A percentile compares a stretch with the other conserved stretches of the same genome.
These are phyloP conservation scores for Trametes coccinea DNA, from an alignment of 768 basidiomycete genomes.

Conservation along the genomic window DNA sequence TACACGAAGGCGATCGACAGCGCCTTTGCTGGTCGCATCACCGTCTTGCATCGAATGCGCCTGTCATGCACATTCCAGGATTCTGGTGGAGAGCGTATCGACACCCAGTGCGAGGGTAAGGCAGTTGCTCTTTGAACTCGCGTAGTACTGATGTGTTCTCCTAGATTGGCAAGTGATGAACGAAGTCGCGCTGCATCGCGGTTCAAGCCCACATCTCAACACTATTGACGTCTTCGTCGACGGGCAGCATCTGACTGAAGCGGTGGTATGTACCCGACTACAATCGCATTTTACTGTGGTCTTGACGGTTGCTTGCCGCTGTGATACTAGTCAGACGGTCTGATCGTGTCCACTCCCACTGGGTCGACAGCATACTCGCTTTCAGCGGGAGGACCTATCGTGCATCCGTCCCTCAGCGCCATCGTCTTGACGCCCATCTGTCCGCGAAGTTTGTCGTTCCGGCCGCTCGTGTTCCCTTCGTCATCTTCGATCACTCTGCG, in stretches of 20 bases:
- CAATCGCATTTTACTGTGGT: not conserved
- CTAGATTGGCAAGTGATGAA: constrained; percentile 97
- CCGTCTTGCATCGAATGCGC: constrained; percentile 87
- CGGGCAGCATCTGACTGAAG: constrained; percentile 93
- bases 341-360: constrained; percentile 94
- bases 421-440: constrained; percentile 95
- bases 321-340: constrained; percentile 78
- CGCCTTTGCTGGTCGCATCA: constrained; percentile 77
- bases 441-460: constrained; percentile 87
- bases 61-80: constrained; percentile 79
- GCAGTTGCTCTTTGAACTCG: not conserved
- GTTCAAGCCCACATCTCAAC: constrained; percentile 87
- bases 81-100: constrained; percentile 55
- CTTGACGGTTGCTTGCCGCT: not conserved
- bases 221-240: constrained; percentile 94
- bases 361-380: constrained; percentile 96
- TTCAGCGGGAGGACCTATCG: constrained; percentile 94
- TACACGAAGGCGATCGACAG: constrained; percentile 78
- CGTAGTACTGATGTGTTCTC: not conserved
- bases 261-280: constrained; percentile 65
- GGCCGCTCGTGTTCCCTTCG: constrained; percentile 87
- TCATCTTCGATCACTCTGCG: constrained; percentile 74
- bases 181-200: constrained; percentile 90
- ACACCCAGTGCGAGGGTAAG: constrained; percentile 59
- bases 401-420: constrained; percentile 88